Evolutionary conservation across 768 basidiomycete genomes (phyloP).

Genomic region (Boletus rubescentipes): DNA sequence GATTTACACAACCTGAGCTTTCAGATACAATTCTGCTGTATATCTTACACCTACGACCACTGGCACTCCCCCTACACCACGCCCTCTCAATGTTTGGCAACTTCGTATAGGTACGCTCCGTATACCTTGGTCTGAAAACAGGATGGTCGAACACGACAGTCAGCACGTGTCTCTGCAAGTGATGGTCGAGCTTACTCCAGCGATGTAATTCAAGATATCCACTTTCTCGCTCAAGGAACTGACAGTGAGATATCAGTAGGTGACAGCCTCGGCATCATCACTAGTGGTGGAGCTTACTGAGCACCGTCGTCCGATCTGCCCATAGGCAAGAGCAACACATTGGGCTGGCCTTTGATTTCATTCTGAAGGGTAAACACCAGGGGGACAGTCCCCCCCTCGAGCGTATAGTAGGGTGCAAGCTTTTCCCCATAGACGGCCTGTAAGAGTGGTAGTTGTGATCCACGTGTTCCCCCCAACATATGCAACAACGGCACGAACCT

Average conservation of each 20-base stretch:
- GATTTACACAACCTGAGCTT: too few species aligned
- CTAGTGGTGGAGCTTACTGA: slow-evolving; percentile 49
- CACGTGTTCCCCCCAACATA: neutral
- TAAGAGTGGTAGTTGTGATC: neutral
- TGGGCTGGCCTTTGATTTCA: slow-evolving; percentile 56
- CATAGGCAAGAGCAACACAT: slow-evolving; percentile 85
- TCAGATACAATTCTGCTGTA: too few species aligned
- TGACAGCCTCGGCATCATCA: neutral
- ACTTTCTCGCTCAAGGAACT: neutral
- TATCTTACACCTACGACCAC: too few species aligned
- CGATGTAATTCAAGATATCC: slow-evolving; percentile 60
- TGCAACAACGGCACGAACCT: slow-evolving; percentile 36
- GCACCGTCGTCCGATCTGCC: slow-evolving; percentile 91
- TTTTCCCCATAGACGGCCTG: slow-evolving; percentile 16
- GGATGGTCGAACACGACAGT: too few species aligned
- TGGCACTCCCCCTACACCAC: too few species aligned
- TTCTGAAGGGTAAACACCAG: slow-evolving; percentile 88
- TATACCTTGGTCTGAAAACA: neutral
- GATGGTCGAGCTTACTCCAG: slow-evolving; percentile 51
- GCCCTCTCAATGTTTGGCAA: neutral
- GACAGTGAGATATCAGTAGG: neutral
- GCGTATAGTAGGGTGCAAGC: slow-evolving; percentile 69
- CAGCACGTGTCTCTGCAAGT: neutral
- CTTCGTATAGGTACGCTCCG: neutral
- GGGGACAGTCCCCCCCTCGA: slow-evolving; percentile 84